These are phyloP conservation scores for Mallotus repandus DNA, from an alignment of 441 rosid genomes.

Conservation along the genomic window DNA sequence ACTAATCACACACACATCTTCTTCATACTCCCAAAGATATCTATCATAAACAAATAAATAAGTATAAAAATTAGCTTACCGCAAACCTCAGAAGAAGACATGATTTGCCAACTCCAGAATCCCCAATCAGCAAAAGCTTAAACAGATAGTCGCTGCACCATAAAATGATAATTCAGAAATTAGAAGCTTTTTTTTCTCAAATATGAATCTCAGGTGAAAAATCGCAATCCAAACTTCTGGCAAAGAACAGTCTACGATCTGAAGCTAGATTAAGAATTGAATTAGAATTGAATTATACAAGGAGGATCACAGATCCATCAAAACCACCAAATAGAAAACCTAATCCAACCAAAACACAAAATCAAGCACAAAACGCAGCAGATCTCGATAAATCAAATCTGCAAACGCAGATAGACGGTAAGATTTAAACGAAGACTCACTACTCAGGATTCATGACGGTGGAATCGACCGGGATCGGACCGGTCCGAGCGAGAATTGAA, in stretches of 20 bases:
- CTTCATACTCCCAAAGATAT: too few relatives aligned
- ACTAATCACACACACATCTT: too few relatives aligned
- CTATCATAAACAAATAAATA: too few relatives aligned
- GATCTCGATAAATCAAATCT: not conserved
- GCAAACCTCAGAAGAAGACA: conserved; percentile 31
- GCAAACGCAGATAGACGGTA: not conserved
- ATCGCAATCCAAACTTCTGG: not conserved
- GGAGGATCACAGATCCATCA: conserved; percentile 10
- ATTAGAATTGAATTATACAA: not conserved
- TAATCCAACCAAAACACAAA: not conserved
- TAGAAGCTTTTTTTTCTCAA: too few relatives aligned
- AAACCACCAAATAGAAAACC: not conserved
- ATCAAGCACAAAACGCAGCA: not conserved
- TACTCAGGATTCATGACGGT: conserved; percentile 33
- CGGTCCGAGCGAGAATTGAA: conserved; percentile 27
- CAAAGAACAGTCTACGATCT: too few relatives aligned
- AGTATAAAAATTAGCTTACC: conserved; percentile 7
- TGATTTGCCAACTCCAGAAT: conserved; percentile 32
- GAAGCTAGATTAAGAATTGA: not conserved
- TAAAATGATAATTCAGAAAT: not conserved
- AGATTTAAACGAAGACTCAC: conserved; percentile 7
- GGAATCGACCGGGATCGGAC: conserved; percentile 23
- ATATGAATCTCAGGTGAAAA: too few relatives aligned
- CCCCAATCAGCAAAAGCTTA: conserved; percentile 31
- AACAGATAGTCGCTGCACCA: conserved; percentile 23